Conservation (phyloP, 2,329 filamentous ascomycete genomes). For the Ascochyta pisi region DNA sequence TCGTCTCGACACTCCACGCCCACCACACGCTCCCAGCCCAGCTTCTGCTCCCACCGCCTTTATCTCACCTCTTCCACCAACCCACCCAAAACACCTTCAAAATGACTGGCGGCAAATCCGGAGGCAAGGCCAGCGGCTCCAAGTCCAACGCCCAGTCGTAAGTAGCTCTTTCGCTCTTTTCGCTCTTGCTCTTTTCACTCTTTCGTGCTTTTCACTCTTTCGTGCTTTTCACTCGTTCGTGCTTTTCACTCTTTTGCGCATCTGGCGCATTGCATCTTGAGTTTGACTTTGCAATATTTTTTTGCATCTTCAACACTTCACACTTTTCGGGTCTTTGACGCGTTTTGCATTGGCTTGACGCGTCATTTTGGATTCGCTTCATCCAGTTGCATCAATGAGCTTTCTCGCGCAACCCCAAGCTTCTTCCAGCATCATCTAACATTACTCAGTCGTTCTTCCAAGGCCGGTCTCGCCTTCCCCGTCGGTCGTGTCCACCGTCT, state of each 20-base stretch:
- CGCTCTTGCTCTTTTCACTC: slow-evolving; percentile 18
- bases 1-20: slow-evolving; percentile 46
- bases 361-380: slow-evolving; percentile 25
- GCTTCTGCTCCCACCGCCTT: slow-evolving; percentile 21
- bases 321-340: not conserved
- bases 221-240: slow-evolving; percentile 40
- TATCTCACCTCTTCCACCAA: slow-evolving; percentile 38
- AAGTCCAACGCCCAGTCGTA: slow-evolving; percentile 98
- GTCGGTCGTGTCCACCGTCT: slow-evolving; percentile 99
- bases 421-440: slow-evolving; percentile 14
- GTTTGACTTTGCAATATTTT: slow-evolving; percentile 9
- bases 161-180: slow-evolving; percentile 55
- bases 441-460: slow-evolving; percentile 86
- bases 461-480: slow-evolving; percentile 98
- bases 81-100: slow-evolving; percentile 64
- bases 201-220: slow-evolving; percentile 50
- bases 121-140: slow-evolving; percentile 98
- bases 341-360: slow-evolving; percentile 26
- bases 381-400: too few relatives aligned
- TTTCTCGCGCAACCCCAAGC: slow-evolving; percentile 50
- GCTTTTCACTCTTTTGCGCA: slow-evolving; percentile 5
- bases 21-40: slow-evolving; percentile 36
- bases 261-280: slow-evolving; percentile 10
- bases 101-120: slow-evolving; percentile 99
- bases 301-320: not conserved